Conservation (phyloP, 495 filamentous ascomycete genomes). For the Rhizodiscina lignyota region DNA sequence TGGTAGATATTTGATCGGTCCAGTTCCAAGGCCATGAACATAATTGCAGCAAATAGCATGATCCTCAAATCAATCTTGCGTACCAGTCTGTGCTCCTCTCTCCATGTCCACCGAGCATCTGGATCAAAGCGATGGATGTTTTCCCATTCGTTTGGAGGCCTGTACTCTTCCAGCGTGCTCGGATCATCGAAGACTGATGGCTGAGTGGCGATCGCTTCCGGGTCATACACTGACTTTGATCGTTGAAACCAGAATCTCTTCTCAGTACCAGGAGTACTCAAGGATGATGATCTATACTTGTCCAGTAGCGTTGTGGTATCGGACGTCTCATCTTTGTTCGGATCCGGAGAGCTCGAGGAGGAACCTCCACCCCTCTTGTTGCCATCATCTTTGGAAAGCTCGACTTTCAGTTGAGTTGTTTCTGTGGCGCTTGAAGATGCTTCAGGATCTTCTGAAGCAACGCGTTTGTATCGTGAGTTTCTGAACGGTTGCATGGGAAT, state of each 20-base stretch:
- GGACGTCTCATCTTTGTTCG: too few relatives aligned
- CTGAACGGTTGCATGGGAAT: too few relatives aligned
- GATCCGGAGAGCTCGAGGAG: too few relatives aligned
- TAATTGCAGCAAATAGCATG: slow-evolving; percentile 10
- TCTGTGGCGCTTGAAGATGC: too few relatives aligned
- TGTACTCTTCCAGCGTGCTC: slow-evolving; percentile 30
- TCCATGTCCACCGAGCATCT: slow-evolving; percentile 32
- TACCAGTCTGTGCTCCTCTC: slow-evolving; percentile 24
- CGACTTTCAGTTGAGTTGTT: too few relatives aligned
- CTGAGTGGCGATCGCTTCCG: background rate
- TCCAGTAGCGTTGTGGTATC: too few relatives aligned
- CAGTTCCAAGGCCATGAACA: slow-evolving; percentile 14
- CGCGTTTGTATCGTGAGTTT: too few relatives aligned
- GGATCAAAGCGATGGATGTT: slow-evolving; percentile 36
- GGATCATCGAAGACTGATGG: slow-evolving; percentile 30
- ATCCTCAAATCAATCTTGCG: slow-evolving; percentile 17
- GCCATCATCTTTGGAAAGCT: too few relatives aligned
- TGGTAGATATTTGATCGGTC: slow-evolving; percentile 13
- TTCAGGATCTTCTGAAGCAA: too few relatives aligned
- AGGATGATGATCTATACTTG: too few relatives aligned
- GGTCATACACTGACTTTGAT: background rate
- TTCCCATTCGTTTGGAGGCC: slow-evolving; percentile 32
- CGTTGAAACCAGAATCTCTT: background rate
- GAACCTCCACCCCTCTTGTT: too few relatives aligned
- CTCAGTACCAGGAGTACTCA: too few relatives aligned